These are phyloP conservation scores for Cadophora sp. DNA, from an alignment of 2,329 filamentous ascomycete genomes.

Conservation along the genomic window DNA sequence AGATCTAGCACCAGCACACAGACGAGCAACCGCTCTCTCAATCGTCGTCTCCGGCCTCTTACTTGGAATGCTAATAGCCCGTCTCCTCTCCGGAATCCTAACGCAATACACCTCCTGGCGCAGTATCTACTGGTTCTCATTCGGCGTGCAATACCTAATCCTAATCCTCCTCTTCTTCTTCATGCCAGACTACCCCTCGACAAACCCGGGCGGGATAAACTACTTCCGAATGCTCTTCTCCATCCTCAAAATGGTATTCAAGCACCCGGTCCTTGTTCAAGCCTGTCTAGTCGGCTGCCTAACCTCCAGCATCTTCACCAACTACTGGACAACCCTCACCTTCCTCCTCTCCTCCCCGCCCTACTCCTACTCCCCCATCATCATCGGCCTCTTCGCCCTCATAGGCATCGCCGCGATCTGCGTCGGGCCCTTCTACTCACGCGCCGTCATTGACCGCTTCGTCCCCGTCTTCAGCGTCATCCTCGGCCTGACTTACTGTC, in stretches of 20 bases:
- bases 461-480: conserved; percentile 72
- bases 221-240: conserved; percentile 71
- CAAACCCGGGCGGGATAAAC: conserved; percentile 68
- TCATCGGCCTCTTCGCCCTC: conserved; percentile 80
- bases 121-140: conserved; percentile 78
- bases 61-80: conserved; percentile 77
- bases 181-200: conserved; percentile 82
- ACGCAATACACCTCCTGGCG: conserved; percentile 78
- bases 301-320: conserved; percentile 66
- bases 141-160: conserved; percentile 74
- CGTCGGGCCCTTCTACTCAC: conserved; percentile 72
- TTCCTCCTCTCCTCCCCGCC: conserved; percentile 77
- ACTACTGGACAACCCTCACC: conserved; percentile 78
- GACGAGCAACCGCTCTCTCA: conserved; percentile 72
- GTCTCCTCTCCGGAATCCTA: conserved; percentile 77
- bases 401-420: conserved; percentile 76
- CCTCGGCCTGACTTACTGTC: conserved; percentile 62
- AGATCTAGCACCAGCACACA: conserved; percentile 74
- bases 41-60: conserved; percentile 79
- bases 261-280: conserved; percentile 73
- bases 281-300: conserved; percentile 71
- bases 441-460: conserved; percentile 72
- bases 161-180: conserved; percentile 70
- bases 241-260: conserved; percentile 68
- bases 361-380: conserved; percentile 70